A percentile compares a stretch with the other conserved stretches of the same genome.
phyloP scores from a whole-genome alignment of 1,139 yeast genomes.

The Nakaseomyces delphensis region DNA sequence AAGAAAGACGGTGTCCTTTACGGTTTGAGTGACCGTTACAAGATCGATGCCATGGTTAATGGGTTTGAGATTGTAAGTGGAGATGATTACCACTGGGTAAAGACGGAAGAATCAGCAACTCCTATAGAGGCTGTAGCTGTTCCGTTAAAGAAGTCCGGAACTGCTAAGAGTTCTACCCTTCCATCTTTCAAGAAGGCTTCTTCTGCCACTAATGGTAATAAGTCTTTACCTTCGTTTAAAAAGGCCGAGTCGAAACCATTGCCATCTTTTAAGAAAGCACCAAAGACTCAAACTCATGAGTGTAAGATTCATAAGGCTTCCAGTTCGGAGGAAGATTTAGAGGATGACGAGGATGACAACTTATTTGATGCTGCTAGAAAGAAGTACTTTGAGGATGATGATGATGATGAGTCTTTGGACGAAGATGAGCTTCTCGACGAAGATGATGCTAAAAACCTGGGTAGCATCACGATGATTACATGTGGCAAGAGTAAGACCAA shows the following conservation, averaged over 20 bases:
- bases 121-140: conserved; percentile 9
- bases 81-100: conserved; percentile 24
- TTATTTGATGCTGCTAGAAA: conserved; percentile 33
- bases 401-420: conserved; percentile 39
- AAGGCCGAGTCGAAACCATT: conserved; percentile 6
- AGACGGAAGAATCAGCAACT: conserved; percentile 11
- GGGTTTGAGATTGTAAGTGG: conserved; percentile 23
- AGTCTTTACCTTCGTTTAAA: conserved; percentile 9
- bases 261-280: conserved; percentile 9
- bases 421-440: conserved; percentile 41
- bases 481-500: conserved; percentile 38
- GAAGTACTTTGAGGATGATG: conserved; percentile 46
- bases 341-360: conserved; percentile 20
- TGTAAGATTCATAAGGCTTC: not conserved
- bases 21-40: conserved; percentile 27
- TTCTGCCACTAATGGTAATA: not conserved
- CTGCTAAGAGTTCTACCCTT: conserved; percentile 6
- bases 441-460: conserved; percentile 25
- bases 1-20: conserved; percentile 20
- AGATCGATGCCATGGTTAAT: conserved; percentile 29
- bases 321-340: conserved; percentile 8
- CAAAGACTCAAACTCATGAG: not conserved
- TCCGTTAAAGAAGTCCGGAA: conserved; percentile 13
- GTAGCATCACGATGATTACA: conserved; percentile 33
- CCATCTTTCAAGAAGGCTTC: conserved; percentile 12